Percentiles rank a stretch among this genome's conserved stretches.
These are phyloP conservation scores for Penicillium cosmopolitanum DNA, from an alignment of 495 filamentous ascomycete genomes.

Conservation along the genomic window DNA sequence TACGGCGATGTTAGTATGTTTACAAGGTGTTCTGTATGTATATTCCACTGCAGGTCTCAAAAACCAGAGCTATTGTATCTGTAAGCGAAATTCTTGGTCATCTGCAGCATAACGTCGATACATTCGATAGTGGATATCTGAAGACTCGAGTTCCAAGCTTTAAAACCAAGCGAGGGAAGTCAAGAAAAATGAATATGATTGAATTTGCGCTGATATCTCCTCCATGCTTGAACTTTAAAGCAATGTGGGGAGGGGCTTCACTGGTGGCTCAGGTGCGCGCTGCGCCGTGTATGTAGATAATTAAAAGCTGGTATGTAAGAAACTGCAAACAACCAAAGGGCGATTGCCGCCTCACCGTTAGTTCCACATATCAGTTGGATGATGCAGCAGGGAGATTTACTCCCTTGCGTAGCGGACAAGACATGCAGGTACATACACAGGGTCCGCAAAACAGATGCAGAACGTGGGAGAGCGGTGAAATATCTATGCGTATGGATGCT, in stretches of 20 bases:
- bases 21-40: conserved; percentile 13
- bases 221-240: too few relatives aligned
- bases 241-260: conserved; percentile 1
- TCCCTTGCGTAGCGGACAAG: conserved; percentile 5
- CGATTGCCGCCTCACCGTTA: neutral
- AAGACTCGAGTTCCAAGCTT: too few relatives aligned
- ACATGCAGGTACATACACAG: conserved; percentile 4
- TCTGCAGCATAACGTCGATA: neutral
- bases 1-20: neutral
- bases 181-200: too few relatives aligned
- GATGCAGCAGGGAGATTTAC: neutral
- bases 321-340: neutral
- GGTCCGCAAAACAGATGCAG: neutral
- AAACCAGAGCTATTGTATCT: neutral
- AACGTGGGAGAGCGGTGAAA: neutral
- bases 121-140: neutral
- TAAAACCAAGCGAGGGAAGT: too few relatives aligned
- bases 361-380: neutral
- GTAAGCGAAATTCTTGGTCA: neutral
- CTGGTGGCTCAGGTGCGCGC: conserved; percentile 9
- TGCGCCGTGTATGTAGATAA: neutral
- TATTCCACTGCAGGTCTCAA: conserved; percentile 17
- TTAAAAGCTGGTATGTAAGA: neutral
- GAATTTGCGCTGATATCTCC: too few relatives aligned
- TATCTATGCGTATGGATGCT: too few relatives aligned